These are phyloP conservation scores for Magnolia sinica DNA, from an alignment of 164 flowering plant species.

Conservation along the genomic window DNA sequence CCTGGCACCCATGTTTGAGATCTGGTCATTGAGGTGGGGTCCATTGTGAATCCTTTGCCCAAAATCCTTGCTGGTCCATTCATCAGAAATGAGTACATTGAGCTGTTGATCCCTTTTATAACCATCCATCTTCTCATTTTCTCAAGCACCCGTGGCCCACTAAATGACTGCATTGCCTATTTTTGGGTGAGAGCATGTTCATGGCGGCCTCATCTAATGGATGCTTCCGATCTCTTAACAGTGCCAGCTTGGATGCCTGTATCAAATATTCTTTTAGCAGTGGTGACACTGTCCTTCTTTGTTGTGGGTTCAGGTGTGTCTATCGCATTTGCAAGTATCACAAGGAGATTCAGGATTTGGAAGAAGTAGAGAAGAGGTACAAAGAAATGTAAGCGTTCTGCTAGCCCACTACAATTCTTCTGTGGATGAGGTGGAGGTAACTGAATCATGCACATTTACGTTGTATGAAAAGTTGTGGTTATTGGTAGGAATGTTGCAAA, in stretches of 20 bases:
- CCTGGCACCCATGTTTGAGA: too few species aligned
- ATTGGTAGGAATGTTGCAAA: background rate
- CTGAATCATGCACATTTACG: background rate
- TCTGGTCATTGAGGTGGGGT: background rate
- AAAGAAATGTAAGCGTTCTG: constrained; percentile 48
- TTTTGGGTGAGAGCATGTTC: background rate
- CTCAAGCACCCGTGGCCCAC: background rate
- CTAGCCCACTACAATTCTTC: background rate
- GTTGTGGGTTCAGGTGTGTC: constrained; percentile 51
- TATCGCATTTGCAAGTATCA: constrained; percentile 66
- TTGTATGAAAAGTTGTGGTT: background rate
- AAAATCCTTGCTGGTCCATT: too few species aligned
- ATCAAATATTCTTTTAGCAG: background rate
- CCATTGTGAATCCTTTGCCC: background rate
- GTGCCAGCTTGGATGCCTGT: background rate
- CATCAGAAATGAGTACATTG: background rate
- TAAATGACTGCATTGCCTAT: background rate
- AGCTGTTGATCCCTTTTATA: background rate
- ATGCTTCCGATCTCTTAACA: background rate
- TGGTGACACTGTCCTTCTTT: background rate
- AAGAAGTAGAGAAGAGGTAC: constrained; percentile 79
- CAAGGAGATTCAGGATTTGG: constrained; percentile 67
- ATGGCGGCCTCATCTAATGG: background rate
- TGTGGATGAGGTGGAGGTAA: background rate
- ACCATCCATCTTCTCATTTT: background rate